A percentile compares a stretch with the other conserved stretches of the same genome.
phyloP scores from a whole-genome alignment of 108 stramenopile genomes.

The Ochromonas danica region DNA sequence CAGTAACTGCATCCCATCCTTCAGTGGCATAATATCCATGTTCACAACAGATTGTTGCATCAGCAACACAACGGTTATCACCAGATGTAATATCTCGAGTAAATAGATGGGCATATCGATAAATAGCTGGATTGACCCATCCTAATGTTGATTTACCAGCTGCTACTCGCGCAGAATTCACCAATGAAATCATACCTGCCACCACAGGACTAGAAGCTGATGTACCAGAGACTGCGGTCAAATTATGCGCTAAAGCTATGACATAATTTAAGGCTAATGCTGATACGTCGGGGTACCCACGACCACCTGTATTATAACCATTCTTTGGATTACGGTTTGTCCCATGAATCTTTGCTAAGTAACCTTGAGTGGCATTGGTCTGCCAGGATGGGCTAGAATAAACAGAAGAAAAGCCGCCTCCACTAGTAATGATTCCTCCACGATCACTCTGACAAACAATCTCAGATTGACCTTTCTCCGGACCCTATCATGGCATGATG shows the following conservation, averaged over 20 bases:
- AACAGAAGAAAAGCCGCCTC: constrained; percentile 31
- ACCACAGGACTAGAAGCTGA: constrained; percentile 10
- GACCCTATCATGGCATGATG: neutral
- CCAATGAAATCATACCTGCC: constrained; percentile 27
- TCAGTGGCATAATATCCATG: constrained; percentile 1
- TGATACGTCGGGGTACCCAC: constrained; percentile 32
- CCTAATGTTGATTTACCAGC: constrained; percentile 28
- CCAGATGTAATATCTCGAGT: neutral
- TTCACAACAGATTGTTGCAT: neutral
- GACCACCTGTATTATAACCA: neutral
- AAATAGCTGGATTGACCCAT: constrained; percentile 28
- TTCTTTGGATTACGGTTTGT: neutral
- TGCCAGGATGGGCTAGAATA: neutral
- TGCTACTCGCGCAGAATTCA: constrained; percentile 5
- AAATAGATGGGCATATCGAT: neutral
- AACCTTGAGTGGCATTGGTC: neutral
- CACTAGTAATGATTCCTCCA: constrained; percentile 3
- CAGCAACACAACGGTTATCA: neutral
- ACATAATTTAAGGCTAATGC: neutral
- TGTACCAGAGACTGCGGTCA: constrained; percentile 21
- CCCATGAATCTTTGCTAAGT: neutral
- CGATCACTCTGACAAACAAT: neutral
- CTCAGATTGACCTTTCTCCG: neutral
- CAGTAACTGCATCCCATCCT: constrained; percentile 30
- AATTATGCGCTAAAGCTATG: neutral